Evolutionary conservation across 768 basidiomycete species (phyloP).

Genomic region (Lentinus brumalis): DNA sequence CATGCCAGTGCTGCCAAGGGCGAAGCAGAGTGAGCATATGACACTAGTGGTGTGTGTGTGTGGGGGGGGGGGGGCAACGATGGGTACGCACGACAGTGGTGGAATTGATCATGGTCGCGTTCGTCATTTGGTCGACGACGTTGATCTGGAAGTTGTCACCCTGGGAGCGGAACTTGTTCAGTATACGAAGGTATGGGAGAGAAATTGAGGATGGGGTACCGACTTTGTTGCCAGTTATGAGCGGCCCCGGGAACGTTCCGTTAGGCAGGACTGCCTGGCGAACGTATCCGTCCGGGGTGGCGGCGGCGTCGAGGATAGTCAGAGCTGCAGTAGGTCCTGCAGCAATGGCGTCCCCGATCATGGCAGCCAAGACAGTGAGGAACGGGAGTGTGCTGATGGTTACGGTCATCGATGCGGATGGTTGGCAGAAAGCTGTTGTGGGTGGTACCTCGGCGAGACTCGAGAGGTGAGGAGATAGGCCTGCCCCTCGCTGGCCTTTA

Average conservation of each 20-base stretch:
- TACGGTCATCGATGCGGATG: too few species aligned
- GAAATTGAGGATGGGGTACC: background rate
- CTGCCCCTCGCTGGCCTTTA: too few species aligned
- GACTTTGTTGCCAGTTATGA: constrained; percentile 18
- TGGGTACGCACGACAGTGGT: constrained; percentile 5
- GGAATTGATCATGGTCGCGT: constrained; percentile 7
- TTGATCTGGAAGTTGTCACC: constrained; percentile 12
- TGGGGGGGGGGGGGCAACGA: background rate
- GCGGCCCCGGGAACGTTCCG: constrained; percentile 12
- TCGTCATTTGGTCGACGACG: constrained; percentile 6
- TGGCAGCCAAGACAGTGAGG: too few species aligned
- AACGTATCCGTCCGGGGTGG: constrained; percentile 11
- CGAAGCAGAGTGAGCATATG: too few species aligned
- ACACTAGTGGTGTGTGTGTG: too few species aligned
- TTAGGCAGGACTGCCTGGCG: constrained; percentile 13
- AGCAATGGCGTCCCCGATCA: background rate
- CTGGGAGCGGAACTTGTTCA: background rate
- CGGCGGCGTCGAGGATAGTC: constrained; percentile 3
- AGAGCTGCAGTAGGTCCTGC: constrained; percentile 8
- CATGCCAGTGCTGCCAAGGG: constrained; percentile 40
- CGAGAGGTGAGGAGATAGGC: too few species aligned
- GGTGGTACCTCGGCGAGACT: too few species aligned
- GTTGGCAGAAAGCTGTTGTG: too few species aligned
- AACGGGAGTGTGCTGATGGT: too few species aligned
- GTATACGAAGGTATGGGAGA: background rate